Evolutionary conservation across 805 yeast genomes (phyloP), one percentile per base, ranked within the genome.

Genomic region (Metschnikowia santaceciliae): DNA sequence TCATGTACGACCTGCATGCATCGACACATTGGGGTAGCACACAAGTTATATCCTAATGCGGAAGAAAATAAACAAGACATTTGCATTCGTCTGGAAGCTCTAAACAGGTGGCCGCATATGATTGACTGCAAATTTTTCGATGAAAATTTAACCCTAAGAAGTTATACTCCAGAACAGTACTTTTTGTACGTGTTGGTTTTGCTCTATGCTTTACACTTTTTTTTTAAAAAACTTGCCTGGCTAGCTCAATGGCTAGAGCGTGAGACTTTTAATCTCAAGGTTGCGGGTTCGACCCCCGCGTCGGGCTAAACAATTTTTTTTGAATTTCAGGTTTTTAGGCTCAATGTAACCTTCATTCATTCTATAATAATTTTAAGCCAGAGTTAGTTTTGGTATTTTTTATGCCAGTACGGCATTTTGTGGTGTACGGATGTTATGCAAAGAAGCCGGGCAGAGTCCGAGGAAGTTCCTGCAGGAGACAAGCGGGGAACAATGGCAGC

Each of bases 241-340:
- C 67, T 62, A 57, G 64, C 65, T 61, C 65, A 60, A 61, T 61
- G 65, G 64, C 64, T 61, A 61, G 64, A 61, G 65, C 64, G 64
- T 61, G 57, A 52, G 64, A 61, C 64, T 61, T 61, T 61, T 61
- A 57, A 50, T 61, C 64, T 52, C 61, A 60, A 60, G 64, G 65
- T 55, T 61, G 64, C 64, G 64, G 64, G 65, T 58, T 58, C 60
- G 61, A 54, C 57, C 57, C 57, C 57, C 57, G 57, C 57, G 57
- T 54, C 48, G 57, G 57, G 57, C 57, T 54, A 39, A 3, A 8
- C 2, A 7, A 6, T n/a, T 43, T 49, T 49, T 47, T 51, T 13
- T 4, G 1, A 2, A 14, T 33, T 4, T 14, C 4, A 39, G 2
- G 2, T n/a, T 17, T 17, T 17, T 36, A 15, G 3, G 30, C 10